These are phyloP conservation scores for Dictyophora rubrovolvata DNA, from an alignment of 768 basidiomycete species.

Conservation along the genomic window DNA sequence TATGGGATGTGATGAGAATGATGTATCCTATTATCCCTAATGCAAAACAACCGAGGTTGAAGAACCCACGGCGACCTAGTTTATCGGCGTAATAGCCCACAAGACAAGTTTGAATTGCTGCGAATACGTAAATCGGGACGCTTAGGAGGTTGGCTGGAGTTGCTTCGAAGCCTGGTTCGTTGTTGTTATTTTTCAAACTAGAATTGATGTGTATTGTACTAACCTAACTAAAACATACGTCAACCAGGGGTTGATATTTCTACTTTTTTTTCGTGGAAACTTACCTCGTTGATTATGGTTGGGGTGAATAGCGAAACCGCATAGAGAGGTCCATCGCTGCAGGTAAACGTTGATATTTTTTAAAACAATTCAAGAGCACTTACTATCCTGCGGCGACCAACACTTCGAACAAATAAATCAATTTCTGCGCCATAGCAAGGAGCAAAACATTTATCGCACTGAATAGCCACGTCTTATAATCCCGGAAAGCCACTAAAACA, in stretches of 20 bases:
- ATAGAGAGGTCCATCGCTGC: constrained; percentile 40
- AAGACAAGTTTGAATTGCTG: constrained; percentile 52
- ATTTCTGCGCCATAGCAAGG: background rate
- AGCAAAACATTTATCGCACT: constrained; percentile 32
- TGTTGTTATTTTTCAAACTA: background rate
- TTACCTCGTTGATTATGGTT: constrained; percentile 40
- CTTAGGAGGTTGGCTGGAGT: constrained; percentile 68
- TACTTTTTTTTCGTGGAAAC: background rate
- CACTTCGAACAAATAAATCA: constrained; percentile 5
- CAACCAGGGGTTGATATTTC: background rate
- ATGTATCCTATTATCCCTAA: constrained; percentile 54
- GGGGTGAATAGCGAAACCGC: constrained; percentile 45
- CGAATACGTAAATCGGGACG: constrained; percentile 66
- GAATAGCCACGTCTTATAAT: constrained; percentile 65
- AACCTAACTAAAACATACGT: background rate
- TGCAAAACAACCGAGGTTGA: constrained; percentile 35
- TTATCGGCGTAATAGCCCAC: constrained; percentile 58
- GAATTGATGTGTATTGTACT: background rate
- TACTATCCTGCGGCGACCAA: constrained; percentile 8
- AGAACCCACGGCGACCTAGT: constrained; percentile 45
- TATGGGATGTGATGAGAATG: constrained; percentile 54
- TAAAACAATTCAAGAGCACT: constrained; percentile 2
- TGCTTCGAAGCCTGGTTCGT: constrained; percentile 41
- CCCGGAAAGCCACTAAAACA: constrained; percentile 47
- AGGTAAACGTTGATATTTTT: background rate